Conservation (phyloP, 257 asterid genomes). For the Capsicum pubescens region DNA sequence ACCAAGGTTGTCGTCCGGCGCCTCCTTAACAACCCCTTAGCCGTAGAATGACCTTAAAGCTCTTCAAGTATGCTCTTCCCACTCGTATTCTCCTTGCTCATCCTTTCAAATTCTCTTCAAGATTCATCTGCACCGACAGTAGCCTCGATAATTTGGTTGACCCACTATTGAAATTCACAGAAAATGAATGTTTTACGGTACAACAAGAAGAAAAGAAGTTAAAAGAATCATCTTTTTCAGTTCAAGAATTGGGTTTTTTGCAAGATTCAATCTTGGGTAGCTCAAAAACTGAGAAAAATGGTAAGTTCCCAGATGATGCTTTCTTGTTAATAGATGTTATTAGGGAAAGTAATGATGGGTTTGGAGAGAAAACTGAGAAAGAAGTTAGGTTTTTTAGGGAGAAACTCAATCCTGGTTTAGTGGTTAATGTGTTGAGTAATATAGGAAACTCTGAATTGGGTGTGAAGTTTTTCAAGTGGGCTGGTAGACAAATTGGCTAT, state of each 20-base stretch:
- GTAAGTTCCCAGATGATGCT: slow-evolving; percentile 58
- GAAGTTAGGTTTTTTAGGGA: slow-evolving; percentile 74
- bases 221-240: slow-evolving; percentile 42
- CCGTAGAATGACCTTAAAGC: slow-evolving; percentile 25
- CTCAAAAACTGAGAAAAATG: slow-evolving; percentile 40
- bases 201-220: slow-evolving; percentile 17
- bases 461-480: slow-evolving; percentile 89
- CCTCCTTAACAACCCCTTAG: slow-evolving; percentile 5
- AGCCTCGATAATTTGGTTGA: slow-evolving; percentile 42
- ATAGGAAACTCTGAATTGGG: slow-evolving; percentile 70
- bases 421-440: slow-evolving; percentile 68
- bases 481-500: slow-evolving; percentile 93
- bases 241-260: slow-evolving; percentile 58
- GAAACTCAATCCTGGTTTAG: slow-evolving; percentile 66
- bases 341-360: slow-evolving; percentile 53
- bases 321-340: slow-evolving; percentile 51
- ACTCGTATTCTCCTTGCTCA: slow-evolving; percentile 19
- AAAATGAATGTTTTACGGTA: neutral
- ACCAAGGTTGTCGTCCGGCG: slow-evolving; percentile 2
- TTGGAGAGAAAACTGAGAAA: slow-evolving; percentile 76
- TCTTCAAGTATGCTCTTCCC: slow-evolving; percentile 6
- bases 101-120: slow-evolving; percentile 43
- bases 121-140: slow-evolving; percentile 47
- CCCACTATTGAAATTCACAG: slow-evolving; percentile 38
- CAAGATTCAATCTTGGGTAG: slow-evolving; percentile 50